A percentile compares a stretch with the other conserved stretches of the same genome.
Conservation (phyloP, 2,329 filamentous ascomycete species). For the Achaetomium macrosporum region DNA sequence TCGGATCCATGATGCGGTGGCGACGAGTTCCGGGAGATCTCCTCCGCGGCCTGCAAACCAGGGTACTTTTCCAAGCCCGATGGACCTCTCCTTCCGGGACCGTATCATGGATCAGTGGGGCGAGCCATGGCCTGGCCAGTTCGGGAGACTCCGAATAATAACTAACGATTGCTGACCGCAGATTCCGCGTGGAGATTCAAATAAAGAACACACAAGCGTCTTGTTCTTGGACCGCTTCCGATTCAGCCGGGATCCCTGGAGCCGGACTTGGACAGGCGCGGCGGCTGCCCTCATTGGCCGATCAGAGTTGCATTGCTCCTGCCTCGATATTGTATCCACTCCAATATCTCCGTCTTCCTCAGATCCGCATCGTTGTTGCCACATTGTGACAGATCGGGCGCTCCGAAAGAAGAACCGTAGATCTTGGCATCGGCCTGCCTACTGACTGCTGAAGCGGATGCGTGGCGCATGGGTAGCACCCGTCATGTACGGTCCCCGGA, state of each 20-base stretch:
- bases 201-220: neutral
- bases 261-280: neutral
- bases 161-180: neutral
- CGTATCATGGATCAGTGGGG: neutral
- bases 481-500: neutral
- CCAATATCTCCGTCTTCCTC: neutral
- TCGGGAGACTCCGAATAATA: neutral
- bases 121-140: neutral
- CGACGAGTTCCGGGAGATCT: too few relatives aligned
- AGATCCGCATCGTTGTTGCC: neutral
- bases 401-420: too few relatives aligned
- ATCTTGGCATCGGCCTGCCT: too few relatives aligned
- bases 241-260: constrained; percentile 14
- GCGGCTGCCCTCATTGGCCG: constrained; percentile 9
- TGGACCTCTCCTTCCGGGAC: too few relatives aligned
- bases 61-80: too few relatives aligned
- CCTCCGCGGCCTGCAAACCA: too few relatives aligned
- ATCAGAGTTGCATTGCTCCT: constrained; percentile 5
- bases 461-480: neutral
- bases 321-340: constrained; percentile 7
- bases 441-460: too few relatives aligned
- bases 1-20: neutral
- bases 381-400: neutral
- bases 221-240: constrained; percentile 1
- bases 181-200: too few relatives aligned